Evolutionary conservation across 2,329 filamentous ascomycete species (phyloP).

Genomic region (Diaporthe sp.): DNA sequence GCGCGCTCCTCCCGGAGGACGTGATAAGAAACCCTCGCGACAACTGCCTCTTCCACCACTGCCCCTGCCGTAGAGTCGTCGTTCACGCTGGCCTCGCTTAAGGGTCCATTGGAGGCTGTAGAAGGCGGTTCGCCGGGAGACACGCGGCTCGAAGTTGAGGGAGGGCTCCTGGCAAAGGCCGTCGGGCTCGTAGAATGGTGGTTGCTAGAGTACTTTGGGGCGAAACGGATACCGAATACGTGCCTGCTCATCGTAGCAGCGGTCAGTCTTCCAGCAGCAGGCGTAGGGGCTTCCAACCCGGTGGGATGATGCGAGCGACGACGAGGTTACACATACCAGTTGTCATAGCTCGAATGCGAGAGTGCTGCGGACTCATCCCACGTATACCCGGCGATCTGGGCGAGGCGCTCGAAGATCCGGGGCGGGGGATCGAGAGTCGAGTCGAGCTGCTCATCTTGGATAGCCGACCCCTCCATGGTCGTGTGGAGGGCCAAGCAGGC

Average conservation of each 20-base stretch:
- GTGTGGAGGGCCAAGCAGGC: conserved; percentile 32
- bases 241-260: conserved; percentile 61
- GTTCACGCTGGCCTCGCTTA: conserved; percentile 33
- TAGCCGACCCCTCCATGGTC: conserved; percentile 65
- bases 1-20: conserved; percentile 86
- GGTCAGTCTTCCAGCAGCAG: conserved; percentile 33
- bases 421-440: conserved; percentile 70
- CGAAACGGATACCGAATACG: conserved; percentile 73
- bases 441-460: conserved; percentile 61
- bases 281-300: neutral
- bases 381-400: conserved; percentile 79
- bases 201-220: conserved; percentile 56
- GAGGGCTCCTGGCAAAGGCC: conserved; percentile 53
- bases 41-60: conserved; percentile 74
- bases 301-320: conserved; percentile 6
- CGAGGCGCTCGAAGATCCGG: conserved; percentile 79
- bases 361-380: conserved; percentile 77
- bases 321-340: conserved; percentile 71
- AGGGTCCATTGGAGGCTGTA: conserved; percentile 39
- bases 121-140: conserved; percentile 57
- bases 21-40: conserved; percentile 87
- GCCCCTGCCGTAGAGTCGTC: conserved; percentile 53
- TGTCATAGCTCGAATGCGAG: conserved; percentile 82
- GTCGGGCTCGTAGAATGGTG: conserved; percentile 60
- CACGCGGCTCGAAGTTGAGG: conserved; percentile 53